Base-by-base conservation (phyloP, 1,284 basidiomycete species). In the Cerioporus squamosus region DNA sequence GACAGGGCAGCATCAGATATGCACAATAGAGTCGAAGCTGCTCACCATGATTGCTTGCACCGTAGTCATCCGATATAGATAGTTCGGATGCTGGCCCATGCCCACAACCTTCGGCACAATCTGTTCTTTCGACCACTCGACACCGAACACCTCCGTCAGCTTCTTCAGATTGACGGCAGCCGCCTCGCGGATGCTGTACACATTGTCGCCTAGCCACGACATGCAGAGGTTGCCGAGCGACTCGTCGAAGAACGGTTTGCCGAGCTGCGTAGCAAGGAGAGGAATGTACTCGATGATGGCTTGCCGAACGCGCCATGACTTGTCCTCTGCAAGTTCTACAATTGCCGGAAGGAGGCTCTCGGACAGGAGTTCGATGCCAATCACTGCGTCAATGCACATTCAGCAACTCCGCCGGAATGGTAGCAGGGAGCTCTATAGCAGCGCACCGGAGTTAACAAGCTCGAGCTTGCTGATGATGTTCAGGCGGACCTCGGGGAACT, bases 391-490 rank as follows among this genome's bases (percentile, higher is more conserved):
- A 29, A 60, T 42, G 51, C 26, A 20, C 44, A 23, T 24, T 57
- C 17, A 60, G 52, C 20, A 18, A 20, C 42, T 15, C 22, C 17
- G 46, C 29, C 40, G 38, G 29, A 24, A 10, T 51, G 22, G 23
- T 23, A 23, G 22, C 39, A 38, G 20, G 40, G 6, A 29, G 15
- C 52, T 47, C 6, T 36, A 60, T 26, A 23, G 33, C 22, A 24
- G 77, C 87, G 56, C 69, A 95, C 94, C 94, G 60, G 86, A 82
- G 73, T 99, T 97, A 66, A 99, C 97, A 57, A 91, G 92, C 77
- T 99, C 97, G 49, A 99, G 85, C 77, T 99, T 99, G 78, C 95
- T 96, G 78, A 99, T 99, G 70, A 99, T 94, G 76, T 99, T 98
- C 66, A 99, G 79, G 62, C 97, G 86, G 36, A 99, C 97, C 70